Conservation (phyloP, 805 yeast species). For the Hanseniaspora mollemarum region DNA sequence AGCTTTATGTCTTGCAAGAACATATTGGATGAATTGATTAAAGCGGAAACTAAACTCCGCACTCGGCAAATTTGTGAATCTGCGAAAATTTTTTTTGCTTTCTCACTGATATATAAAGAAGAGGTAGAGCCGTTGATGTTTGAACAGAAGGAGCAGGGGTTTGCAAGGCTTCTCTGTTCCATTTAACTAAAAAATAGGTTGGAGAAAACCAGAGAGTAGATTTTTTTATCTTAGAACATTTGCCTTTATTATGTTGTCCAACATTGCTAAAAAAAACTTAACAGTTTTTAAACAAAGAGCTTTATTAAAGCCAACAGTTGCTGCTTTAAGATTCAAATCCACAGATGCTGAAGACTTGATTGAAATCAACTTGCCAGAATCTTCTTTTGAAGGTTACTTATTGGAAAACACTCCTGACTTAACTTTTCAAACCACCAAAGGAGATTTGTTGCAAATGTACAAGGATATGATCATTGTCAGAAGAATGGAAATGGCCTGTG, state of each 20-base stretch:
- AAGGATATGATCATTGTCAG: slow-evolving; percentile 87
- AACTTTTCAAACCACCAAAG: slow-evolving; percentile 67
- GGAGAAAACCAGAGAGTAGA: slow-evolving; percentile 15
- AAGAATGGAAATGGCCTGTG: slow-evolving; percentile 98
- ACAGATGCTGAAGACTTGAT: slow-evolving; percentile 25
- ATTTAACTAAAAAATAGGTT: not conserved
- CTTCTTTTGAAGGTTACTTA: slow-evolving; percentile 77
- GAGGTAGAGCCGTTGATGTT: not conserved
- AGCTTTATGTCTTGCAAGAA: too few relatives aligned
- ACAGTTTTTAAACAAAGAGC: slow-evolving; percentile 14
- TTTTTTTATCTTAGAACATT: slow-evolving; percentile 15
- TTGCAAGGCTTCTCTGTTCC: not conserved
- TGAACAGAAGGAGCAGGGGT: too few relatives aligned
- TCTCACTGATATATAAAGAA: too few relatives aligned
- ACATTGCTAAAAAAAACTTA: slow-evolving; percentile 15
- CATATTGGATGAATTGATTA: not conserved
- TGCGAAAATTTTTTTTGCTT: not conserved
- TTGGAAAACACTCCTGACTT: slow-evolving; percentile 56
- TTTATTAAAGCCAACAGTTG: slow-evolving; percentile 15
- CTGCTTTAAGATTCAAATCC: slow-evolving; percentile 16
- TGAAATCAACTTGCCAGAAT: slow-evolving; percentile 57
- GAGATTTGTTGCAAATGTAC: slow-evolving; percentile 78
- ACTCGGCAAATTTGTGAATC: too few relatives aligned
- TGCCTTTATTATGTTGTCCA: slow-evolving; percentile 16
- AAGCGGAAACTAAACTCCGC: not conserved